Percentiles rank a stretch among this genome's conserved stretches.
Evolutionary conservation across 176 grass and related monocot genomes (phyloP).

Genomic region (Typha latifolia): DNA sequence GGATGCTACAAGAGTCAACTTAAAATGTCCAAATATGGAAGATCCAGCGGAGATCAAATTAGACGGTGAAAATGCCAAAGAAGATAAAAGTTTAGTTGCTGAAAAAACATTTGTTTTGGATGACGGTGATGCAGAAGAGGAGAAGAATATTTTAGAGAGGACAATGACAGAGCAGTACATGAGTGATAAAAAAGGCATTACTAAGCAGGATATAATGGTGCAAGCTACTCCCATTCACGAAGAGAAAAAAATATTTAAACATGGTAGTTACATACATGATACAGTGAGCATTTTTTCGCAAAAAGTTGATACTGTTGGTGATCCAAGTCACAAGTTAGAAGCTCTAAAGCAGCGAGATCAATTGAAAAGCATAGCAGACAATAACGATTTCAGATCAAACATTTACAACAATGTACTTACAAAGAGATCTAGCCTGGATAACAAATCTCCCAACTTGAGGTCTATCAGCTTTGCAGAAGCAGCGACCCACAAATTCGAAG

Average conservation of each 20-base stretch:
- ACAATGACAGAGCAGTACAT: neutral
- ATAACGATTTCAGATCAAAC: constrained; percentile 25
- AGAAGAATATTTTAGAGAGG: constrained; percentile 22
- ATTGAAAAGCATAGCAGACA: constrained; percentile 22
- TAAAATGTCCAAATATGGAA: no score
- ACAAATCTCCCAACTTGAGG: neutral
- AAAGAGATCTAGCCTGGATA: constrained; percentile 11
- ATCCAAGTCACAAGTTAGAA: constrained; percentile 35
- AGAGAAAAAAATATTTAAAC: constrained; percentile 28
- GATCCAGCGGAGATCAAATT: constrained; percentile 14
- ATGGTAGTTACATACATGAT: constrained; percentile 41
- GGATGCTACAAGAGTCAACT: no score
- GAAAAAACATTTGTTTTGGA: constrained; percentile 50
- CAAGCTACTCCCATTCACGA: constrained; percentile 34
- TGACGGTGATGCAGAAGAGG: constrained; percentile 27
- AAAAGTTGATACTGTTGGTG: constrained; percentile 39
- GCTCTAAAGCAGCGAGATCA: constrained; percentile 21
- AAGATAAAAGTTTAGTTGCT: constrained; percentile 1
- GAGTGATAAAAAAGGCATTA: constrained; percentile 3
- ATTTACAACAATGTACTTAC: constrained; percentile 20
- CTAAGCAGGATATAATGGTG: constrained; percentile 26
- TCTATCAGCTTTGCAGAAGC: neutral
- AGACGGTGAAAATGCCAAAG: neutral
- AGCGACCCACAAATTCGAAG: constrained; percentile 1
- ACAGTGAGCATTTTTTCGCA: constrained; percentile 52